Base-by-base conservation (phyloP, 176 grass and related monocot species). In the Eleusine indica region DNA sequence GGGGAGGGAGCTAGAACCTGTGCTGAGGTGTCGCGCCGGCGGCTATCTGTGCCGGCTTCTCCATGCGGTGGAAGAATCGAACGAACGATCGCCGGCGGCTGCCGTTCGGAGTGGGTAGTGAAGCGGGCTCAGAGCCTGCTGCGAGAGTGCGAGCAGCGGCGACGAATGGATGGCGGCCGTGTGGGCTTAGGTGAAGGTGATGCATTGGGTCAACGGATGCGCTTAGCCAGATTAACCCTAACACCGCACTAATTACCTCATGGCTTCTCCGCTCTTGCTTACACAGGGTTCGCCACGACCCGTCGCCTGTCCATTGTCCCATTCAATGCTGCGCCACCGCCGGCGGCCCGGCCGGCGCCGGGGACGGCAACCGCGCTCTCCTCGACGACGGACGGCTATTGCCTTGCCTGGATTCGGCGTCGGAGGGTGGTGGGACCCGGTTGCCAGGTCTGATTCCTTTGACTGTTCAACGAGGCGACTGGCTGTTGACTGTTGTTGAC, bases 31-130 rank as follows among this genome's bases (percentile, higher is more conserved):
- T 17, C 76, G 61, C 22, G 43, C 16, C 61, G 42, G 42, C 13
- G 58, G 13, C 75, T 18, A 42, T 56, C 4, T 18, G 6, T 15
- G 56, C 21, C 9, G 75, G 40, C 29, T 44, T 48, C 41, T 65
- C 76, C 76, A 78, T 78, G 76, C 6, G 41, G 76, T 21, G 60
- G 25, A 62, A 66, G 60, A 62, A 65, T 77, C n/a, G 39, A 22
- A 63, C 39, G 75, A 12, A 22, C 15, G 4, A n/a, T 62, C 3
- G n/a, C 58, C 67, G 67, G 18, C 66, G 66, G 68, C 4, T 15
- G 61, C 3, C 60, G n/a, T 0, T 63, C 3, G 68, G 13, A 25
- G 21, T 62, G 58, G 19, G 41, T 21, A 39, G 39, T 9, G 37
- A 21, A n/a, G 51, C 51, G 49, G 49, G 49, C 1, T 12, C 9